Conservation (phyloP, 2,329 filamentous ascomycete genomes). For the Aspergillus sp. region DNA sequence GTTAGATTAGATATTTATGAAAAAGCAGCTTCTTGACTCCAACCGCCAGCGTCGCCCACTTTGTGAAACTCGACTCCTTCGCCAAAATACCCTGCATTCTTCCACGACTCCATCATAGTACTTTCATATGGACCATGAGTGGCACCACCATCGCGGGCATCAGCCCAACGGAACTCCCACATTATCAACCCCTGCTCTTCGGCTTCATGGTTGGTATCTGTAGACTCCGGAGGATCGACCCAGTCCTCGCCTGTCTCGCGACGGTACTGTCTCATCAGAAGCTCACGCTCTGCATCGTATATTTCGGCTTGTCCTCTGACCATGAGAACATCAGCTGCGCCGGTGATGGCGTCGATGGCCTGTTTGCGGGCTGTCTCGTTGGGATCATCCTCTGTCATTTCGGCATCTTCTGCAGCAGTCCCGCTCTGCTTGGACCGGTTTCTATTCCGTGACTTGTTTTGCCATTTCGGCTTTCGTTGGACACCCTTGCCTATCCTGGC, state of each 20-base stretch:
- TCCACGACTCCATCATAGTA: conserved; percentile 82
- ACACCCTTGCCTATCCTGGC: conserved; percentile 66
- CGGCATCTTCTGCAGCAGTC: conserved; percentile 49
- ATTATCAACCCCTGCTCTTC: conserved; percentile 35
- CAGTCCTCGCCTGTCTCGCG: conserved; percentile 83
- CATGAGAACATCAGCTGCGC: conserved; percentile 78
- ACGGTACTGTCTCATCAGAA: conserved; percentile 72
- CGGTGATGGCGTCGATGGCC: conserved; percentile 74
- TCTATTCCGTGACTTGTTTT: conserved; percentile 48
- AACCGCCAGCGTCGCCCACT: conserved; percentile 47
- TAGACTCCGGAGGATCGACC: conserved; percentile 44
- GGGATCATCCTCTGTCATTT: conserved; percentile 63
- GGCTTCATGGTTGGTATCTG: conserved; percentile 26
- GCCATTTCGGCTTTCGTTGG: conserved; percentile 52
- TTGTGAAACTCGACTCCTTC: conserved; percentile 71
- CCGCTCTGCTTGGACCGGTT: conserved; percentile 42
- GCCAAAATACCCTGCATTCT: conserved; percentile 83
- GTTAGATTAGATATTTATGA: conserved; percentile 29
- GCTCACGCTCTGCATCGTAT: conserved; percentile 80
- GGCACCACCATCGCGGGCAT: conserved; percentile 69
- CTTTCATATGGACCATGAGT: conserved; percentile 83
- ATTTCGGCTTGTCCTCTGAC: conserved; percentile 79
- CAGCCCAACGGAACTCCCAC: conserved; percentile 93
- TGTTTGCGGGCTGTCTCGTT: conserved; percentile 62
- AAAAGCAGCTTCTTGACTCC: conserved; percentile 48